Evolutionary conservation across 176 grass and related monocot genomes (phyloP).

Genomic region (Metroxylon sagu): DNA sequence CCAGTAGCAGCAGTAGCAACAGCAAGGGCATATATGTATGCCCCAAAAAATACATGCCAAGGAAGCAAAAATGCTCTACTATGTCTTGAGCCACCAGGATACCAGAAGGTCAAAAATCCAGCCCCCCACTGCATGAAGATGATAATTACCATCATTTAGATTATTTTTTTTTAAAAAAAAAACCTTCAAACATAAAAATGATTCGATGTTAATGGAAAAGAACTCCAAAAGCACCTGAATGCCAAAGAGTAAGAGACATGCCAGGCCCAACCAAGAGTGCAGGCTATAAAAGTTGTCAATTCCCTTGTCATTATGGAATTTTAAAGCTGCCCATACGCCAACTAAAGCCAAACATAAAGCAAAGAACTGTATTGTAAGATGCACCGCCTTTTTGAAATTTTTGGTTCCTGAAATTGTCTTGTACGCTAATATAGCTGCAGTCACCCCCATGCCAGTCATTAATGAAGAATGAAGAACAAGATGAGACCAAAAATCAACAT

Average conservation of each 20-base stretch:
- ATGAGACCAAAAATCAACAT: too few relatives aligned
- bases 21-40: conserved; percentile 72
- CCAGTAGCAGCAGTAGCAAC: conserved; percentile 61
- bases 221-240: conserved; percentile 49
- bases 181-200: too few relatives aligned
- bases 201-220: neutral
- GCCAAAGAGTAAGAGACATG: conserved; percentile 62
- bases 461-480: too few relatives aligned
- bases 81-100: conserved; percentile 83
- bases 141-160: conserved; percentile 4
- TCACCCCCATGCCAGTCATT: too few relatives aligned
- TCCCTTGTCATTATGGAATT: conserved; percentile 78
- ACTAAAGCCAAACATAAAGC: conserved; percentile 57
- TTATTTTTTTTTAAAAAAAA: too few relatives aligned
- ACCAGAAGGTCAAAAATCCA: conserved; percentile 92
- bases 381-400: conserved; percentile 73
- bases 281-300: conserved; percentile 95
- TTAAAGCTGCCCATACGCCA: conserved; percentile 84
- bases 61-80: conserved; percentile 52
- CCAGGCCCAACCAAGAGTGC: conserved; percentile 86
- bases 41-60: conserved; percentile 83
- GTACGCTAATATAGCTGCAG: conserved; percentile 82
- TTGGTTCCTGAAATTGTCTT: conserved; percentile 84
- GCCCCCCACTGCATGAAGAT: conserved; percentile 53
- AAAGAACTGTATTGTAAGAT: conserved; percentile 69